Conservation (phyloP, 352 stramenopile genomes). For the Globisporangium cederbergense region DNA sequence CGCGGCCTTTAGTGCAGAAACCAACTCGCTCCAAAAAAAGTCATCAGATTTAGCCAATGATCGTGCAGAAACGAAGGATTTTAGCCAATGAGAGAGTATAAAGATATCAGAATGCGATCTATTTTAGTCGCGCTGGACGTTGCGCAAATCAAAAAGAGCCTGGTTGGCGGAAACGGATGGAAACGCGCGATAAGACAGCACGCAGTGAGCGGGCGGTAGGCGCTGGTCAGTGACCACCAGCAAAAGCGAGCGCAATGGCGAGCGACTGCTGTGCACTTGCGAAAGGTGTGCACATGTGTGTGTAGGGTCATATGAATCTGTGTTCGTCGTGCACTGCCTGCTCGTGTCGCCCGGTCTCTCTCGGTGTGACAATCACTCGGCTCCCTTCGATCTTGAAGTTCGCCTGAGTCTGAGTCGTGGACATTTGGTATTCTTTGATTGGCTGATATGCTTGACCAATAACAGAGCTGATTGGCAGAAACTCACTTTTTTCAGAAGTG, state of each 20-base stretch:
- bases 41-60: slow-evolving; percentile 2
- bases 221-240: background rate
- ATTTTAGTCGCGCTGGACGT: slow-evolving; percentile 7
- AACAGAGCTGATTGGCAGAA: slow-evolving; percentile 1
- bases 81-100: background rate
- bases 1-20: slow-evolving; percentile 6
- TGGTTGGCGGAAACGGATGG: background rate
- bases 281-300: background rate
- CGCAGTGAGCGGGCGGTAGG: background rate
- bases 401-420: background rate
- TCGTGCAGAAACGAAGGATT: background rate
- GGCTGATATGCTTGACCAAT: background rate
- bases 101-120: slow-evolving; percentile 2
- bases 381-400: slow-evolving; percentile 6
- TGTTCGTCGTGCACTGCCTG: background rate
- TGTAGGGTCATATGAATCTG: background rate
- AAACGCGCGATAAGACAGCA: slow-evolving; percentile 8
- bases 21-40: background rate
- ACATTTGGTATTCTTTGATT: background rate
- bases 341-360: background rate
- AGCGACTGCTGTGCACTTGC: background rate
- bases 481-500: background rate
- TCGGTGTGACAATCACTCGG: background rate
- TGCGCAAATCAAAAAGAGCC: slow-evolving; percentile 1
- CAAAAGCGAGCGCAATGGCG: background rate